phyloP scores from a whole-genome alignment of 2,329 filamentous ascomycete genomes.

The Westerdykella aurantiaca region DNA sequence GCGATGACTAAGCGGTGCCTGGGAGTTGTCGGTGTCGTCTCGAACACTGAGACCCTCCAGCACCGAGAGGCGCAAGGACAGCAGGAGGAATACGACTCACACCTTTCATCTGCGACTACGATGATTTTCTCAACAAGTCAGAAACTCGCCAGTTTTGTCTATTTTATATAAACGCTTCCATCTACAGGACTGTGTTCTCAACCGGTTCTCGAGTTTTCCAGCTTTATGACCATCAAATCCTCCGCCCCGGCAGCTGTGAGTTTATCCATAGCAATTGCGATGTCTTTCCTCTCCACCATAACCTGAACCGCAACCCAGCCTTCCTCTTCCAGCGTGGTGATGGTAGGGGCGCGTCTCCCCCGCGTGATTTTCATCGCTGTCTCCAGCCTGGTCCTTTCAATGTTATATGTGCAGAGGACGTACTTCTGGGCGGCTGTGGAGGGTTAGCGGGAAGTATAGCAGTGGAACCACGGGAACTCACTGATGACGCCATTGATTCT shows the following conservation, averaged over 20 bases:
- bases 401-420: conserved; percentile 95
- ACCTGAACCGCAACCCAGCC: conserved; percentile 91
- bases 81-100: not conserved
- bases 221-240: conserved; percentile 79
- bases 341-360: conserved; percentile 85
- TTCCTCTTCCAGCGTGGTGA: conserved; percentile 81
- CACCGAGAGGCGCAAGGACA: too few species aligned
- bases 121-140: not conserved
- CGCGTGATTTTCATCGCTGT: conserved; percentile 74
- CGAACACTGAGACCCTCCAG: not conserved
- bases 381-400: conserved; percentile 63
- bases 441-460: conserved; percentile 7
- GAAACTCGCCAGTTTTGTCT: too few species aligned
- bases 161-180: not conserved
- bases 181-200: conserved; percentile 1
- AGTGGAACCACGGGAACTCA: conserved; percentile 31
- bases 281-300: conserved; percentile 86
- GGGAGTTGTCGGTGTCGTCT: not conserved
- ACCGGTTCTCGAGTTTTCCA: conserved; percentile 63
- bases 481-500: conserved; percentile 91
- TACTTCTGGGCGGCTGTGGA: conserved; percentile 72
- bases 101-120: not conserved
- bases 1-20: not conserved
- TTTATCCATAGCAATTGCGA: conserved; percentile 83
- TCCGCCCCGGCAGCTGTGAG: conserved; percentile 69